Evolutionary conservation across 495 filamentous ascomycete species (phyloP).

Genomic region (Glonium stellatum): DNA sequence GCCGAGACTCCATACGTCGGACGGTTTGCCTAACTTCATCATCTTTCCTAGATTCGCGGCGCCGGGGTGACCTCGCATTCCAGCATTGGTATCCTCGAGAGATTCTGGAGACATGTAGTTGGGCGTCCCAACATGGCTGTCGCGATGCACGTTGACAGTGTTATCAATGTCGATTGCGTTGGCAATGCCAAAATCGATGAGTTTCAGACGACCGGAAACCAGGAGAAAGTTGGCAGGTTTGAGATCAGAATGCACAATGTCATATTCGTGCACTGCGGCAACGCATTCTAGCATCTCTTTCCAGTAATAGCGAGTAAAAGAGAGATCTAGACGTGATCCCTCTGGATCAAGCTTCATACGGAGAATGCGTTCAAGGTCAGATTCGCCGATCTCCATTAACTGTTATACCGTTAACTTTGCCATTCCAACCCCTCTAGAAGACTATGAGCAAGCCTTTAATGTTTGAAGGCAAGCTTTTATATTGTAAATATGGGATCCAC

Average conservation of each 20-base stretch:
- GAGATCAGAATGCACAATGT: constrained; percentile 92
- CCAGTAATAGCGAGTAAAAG: constrained; percentile 95
- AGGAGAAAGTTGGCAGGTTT: constrained; percentile 72
- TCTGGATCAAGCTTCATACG: constrained; percentile 56
- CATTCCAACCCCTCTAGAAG: constrained; percentile 1
- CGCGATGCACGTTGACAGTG: constrained; percentile 95
- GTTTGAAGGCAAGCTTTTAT: too few relatives aligned
- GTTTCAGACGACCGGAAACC: constrained; percentile 42
- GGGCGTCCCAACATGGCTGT: constrained; percentile 88
- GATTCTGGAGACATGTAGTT: constrained; percentile 99
- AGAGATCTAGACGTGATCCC: constrained; percentile 70
- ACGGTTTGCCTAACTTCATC: constrained; percentile 93
- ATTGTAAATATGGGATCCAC: constrained; percentile 24
- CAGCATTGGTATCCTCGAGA: constrained; percentile 76
- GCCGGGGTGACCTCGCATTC: constrained; percentile 45
- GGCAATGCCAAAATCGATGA: constrained; percentile 77
- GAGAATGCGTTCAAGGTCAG: constrained; percentile 86
- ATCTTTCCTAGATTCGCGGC: constrained; percentile 46
- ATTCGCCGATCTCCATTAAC: constrained; percentile 97
- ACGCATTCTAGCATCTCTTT: constrained; percentile 98
- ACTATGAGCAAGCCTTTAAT: too few relatives aligned
- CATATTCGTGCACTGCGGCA: constrained; percentile 72
- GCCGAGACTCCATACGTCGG: constrained; percentile 91
- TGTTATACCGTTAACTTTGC: constrained; percentile 25
- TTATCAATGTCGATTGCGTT: constrained; percentile 87